Evolutionary conservation across 2,329 filamentous ascomycete species (phyloP).

Genomic region (Xylaria sp.): DNA sequence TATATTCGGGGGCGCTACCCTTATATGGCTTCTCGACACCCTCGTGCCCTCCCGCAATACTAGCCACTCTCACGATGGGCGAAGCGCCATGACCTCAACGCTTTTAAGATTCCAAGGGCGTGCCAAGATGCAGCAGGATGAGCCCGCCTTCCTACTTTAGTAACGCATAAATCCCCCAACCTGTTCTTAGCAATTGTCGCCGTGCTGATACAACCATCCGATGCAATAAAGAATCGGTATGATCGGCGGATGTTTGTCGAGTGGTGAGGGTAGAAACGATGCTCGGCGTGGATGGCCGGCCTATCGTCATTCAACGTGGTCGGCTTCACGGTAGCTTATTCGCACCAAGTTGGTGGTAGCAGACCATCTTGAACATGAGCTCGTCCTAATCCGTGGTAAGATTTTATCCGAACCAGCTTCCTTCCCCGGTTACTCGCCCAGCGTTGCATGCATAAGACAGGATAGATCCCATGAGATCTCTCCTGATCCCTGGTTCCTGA

Average conservation of each 20-base stretch:
- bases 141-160: conserved; percentile 44
- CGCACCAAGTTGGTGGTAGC: background rate
- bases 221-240: conserved; percentile 4
- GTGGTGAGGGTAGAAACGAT: background rate
- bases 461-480: conserved; percentile 10
- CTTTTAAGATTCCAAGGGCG: conserved; percentile 14
- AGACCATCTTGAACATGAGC: background rate
- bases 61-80: conserved; percentile 16
- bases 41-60: conserved; percentile 4
- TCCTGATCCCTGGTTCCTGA: conserved; percentile 12
- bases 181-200: conserved; percentile 24
- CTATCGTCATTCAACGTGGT: conserved; percentile 31
- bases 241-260: conserved; percentile 1
- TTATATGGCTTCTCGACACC: conserved; percentile 23
- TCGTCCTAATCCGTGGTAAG: background rate
- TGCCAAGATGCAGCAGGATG: conserved; percentile 32
- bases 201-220: conserved; percentile 3
- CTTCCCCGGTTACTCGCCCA: conserved; percentile 1
- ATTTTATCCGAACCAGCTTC: conserved; percentile 14
- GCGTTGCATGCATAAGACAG: conserved; percentile 7
- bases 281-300: background rate
- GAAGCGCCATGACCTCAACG: conserved; percentile 32
- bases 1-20: background rate
- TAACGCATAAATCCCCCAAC: conserved; percentile 38
- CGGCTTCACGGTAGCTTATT: conserved; percentile 20